Evolutionary conservation across 2,329 filamentous ascomycete genomes (phyloP).

Genomic region (Paraconiothyrium brasiliense): DNA sequence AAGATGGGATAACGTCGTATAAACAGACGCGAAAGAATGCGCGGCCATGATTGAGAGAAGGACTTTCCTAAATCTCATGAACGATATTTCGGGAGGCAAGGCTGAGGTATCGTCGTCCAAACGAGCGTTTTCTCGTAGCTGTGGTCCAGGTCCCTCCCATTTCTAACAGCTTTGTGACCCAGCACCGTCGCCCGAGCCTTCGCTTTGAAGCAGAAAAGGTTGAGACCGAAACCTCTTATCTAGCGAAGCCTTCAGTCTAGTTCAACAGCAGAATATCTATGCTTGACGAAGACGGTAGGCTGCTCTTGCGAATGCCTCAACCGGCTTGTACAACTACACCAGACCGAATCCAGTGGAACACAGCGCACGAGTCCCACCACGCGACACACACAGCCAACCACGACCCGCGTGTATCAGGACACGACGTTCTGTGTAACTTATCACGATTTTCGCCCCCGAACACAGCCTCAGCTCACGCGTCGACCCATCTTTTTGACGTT

Average conservation of each 20-base stretch:
- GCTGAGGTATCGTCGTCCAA: no score
- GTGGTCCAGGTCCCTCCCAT: no score
- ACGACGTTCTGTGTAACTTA: not conserved
- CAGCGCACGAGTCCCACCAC: conserved; percentile 2
- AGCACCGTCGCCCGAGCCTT: no score
- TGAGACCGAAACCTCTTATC: not conserved
- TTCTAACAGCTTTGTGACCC: no score
- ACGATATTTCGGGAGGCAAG: no score
- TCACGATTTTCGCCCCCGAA: not conserved
- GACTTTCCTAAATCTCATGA: no score
- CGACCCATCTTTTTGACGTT: not conserved
- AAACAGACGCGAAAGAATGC: no score
- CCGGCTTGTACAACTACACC: conserved; percentile 1
- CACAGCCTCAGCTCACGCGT: conserved; percentile 1
- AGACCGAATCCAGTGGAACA: not conserved
- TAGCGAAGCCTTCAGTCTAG: not conserved
- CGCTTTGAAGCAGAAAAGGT: no score
- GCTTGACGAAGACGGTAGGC: not conserved
- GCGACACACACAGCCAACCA: conserved; percentile 7
- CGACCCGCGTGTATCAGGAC: not conserved
- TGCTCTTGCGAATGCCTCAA: not conserved
- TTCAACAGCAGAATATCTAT: not conserved
- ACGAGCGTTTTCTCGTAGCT: no score
- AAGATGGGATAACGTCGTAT: no score
- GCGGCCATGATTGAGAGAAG: no score